These are phyloP conservation scores for Panicum hallii DNA, from an alignment of 202 grass and related monocot genomes.

Conservation along the genomic window DNA sequence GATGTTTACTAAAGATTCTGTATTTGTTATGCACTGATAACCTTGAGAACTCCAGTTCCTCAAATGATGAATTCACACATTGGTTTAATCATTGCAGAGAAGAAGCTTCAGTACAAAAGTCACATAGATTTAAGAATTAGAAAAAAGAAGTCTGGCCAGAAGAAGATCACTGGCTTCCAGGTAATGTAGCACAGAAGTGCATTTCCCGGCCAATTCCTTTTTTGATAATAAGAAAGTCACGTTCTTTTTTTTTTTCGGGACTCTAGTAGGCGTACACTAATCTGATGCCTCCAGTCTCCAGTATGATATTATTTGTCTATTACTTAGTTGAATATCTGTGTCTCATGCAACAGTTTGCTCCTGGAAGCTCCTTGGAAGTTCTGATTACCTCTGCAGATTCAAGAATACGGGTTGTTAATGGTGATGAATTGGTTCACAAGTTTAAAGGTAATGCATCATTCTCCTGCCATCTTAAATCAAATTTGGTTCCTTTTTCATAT, in stretches of 20 bases:
- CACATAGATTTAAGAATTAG: constrained; percentile 84
- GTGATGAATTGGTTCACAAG: constrained; percentile 90
- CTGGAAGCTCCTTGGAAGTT: constrained; percentile 90
- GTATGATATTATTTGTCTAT: constrained; percentile 15
- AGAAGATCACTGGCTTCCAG: constrained; percentile 99
- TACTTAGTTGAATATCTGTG: constrained; percentile 33
- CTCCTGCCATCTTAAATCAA: background rate
- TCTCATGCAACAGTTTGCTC: constrained; percentile 79
- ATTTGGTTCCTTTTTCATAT: background rate
- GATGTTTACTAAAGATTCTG: background rate
- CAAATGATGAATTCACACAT: constrained; percentile 35
- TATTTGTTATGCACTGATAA: constrained; percentile 2
- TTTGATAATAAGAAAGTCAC: background rate
- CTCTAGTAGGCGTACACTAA: constrained; percentile 16
- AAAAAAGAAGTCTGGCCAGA: constrained; percentile 92
- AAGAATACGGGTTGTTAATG: constrained; percentile 97
- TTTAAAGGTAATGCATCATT: constrained; percentile 81
- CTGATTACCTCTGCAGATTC: constrained; percentile 98
- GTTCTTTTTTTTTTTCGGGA: constrained; percentile 5
- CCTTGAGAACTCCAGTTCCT: constrained; percentile 24
- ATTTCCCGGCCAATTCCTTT: background rate
- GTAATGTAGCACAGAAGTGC: constrained; percentile 40
- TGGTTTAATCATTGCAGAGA: constrained; percentile 60
- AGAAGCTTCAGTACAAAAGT: constrained; percentile 83
- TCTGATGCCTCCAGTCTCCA: background rate